Evolutionary conservation across 2,329 filamentous ascomycete species (phyloP).

Genomic region (Alternaria sp.): DNA sequence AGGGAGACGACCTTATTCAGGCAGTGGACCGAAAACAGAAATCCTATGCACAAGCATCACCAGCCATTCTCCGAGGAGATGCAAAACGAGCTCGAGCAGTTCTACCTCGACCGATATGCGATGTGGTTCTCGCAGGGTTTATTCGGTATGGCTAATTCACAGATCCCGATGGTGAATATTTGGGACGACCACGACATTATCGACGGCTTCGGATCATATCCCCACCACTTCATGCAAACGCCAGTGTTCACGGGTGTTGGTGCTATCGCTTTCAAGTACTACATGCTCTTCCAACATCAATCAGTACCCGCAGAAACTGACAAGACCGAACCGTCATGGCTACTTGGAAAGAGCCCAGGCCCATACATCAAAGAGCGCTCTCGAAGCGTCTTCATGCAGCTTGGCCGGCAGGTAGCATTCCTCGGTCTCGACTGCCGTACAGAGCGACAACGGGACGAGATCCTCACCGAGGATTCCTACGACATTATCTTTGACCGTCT

Average conservation of each 20-base stretch:
- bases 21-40: slow-evolving; percentile 84
- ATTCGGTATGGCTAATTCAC: slow-evolving; percentile 89
- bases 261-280: slow-evolving; percentile 95
- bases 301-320: slow-evolving; percentile 83
- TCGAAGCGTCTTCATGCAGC: slow-evolving; percentile 82
- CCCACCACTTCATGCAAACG: slow-evolving; percentile 88
- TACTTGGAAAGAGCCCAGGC: slow-evolving; percentile 79
- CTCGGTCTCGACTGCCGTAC: slow-evolving; percentile 91
- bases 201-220: slow-evolving; percentile 88
- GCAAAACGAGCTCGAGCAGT: slow-evolving; percentile 86
- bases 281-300: slow-evolving; percentile 98
- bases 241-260: slow-evolving; percentile 90
- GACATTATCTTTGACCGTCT: slow-evolving; percentile 86
- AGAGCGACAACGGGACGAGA: slow-evolving; percentile 83
- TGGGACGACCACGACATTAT: slow-evolving; percentile 85
- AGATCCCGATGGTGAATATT: slow-evolving; percentile 98
- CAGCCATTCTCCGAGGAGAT: slow-evolving; percentile 80
- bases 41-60: slow-evolving; percentile 79
- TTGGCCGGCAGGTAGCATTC: slow-evolving; percentile 81
- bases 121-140: slow-evolving; percentile 97
- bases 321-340: slow-evolving; percentile 87
- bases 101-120: slow-evolving; percentile 87
- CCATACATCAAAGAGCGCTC: slow-evolving; percentile 90
- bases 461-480: slow-evolving; percentile 82
- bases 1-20: slow-evolving; percentile 78